These are phyloP conservation scores for Pythium rhizo-oryzae DNA, from an alignment of 352 stramenopile species.

Conservation along the genomic window DNA sequence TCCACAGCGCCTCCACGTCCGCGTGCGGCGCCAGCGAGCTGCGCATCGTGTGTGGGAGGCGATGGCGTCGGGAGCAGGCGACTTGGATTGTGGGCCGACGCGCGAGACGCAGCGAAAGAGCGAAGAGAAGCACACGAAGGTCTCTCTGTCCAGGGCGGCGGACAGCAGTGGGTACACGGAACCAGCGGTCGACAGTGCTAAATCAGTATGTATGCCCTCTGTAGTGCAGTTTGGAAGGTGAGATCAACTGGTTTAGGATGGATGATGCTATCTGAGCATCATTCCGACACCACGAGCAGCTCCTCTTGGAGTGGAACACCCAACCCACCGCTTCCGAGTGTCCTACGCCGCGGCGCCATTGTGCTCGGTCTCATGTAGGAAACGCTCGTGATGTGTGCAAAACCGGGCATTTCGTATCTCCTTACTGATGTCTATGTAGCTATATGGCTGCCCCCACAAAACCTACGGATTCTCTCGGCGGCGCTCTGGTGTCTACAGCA, in stretches of 20 bases:
- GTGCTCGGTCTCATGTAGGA: too few relatives aligned
- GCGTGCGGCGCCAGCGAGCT: neutral
- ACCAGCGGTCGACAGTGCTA: neutral
- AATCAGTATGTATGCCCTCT: slow-evolving; percentile 1
- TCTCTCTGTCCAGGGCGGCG: neutral
- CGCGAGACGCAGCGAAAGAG: too few relatives aligned
- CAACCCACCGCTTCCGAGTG: neutral
- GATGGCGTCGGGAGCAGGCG: too few relatives aligned
- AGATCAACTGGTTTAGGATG: slow-evolving; percentile 4
- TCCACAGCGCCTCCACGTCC: slow-evolving; percentile 30
- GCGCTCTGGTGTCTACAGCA: too few relatives aligned
- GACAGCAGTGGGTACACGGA: slow-evolving; percentile 12
- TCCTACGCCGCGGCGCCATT: neutral
- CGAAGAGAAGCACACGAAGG: neutral
- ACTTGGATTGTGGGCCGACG: too few relatives aligned
- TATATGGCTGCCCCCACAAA: too few relatives aligned
- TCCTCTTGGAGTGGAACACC: neutral
- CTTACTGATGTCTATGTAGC: neutral
- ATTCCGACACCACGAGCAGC: neutral
- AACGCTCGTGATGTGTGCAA: neutral
- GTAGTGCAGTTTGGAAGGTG: neutral
- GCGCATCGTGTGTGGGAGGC: neutral
- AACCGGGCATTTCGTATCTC: too few relatives aligned
- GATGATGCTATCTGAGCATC: slow-evolving; percentile 10
- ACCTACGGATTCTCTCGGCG: too few relatives aligned